Evolutionary conservation across 75 land plant genomes (phyloP), one percentile per base, ranked within the genome.

Genomic region (Selaginella moellendorffii): DNA sequence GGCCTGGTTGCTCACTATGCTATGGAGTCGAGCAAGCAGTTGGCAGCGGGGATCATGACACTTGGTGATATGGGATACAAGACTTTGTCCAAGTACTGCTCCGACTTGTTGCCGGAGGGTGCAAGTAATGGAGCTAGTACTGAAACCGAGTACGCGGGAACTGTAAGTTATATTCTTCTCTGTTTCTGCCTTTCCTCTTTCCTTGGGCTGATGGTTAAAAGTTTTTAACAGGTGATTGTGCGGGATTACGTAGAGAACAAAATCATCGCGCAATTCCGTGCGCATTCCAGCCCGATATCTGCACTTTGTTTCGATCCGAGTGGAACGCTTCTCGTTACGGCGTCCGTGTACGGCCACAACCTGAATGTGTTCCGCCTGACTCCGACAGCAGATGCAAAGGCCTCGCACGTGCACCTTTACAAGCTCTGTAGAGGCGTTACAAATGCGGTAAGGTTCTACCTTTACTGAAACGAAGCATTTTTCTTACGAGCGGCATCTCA

Each of bases 271-370:
- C 98, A 93, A 71, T 93, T 93, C 52, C 75, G 81, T 58, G 98
- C 98, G 10, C 98, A 93, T 54, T 72, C 68, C 61, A 85, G 96
- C 74, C 87, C 85, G 31, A 74, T 93, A 53, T 85, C 90, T 26
- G 96, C 87, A n/a, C 74, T 93, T 53, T 78, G 90, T 67, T 93
- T 93, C 68, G 90, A 93, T 74, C 90, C 90, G 24, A 89, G 97
- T 70, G 98, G 98, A 5, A 86, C 85, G 24, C 81, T 93, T n/a
- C 62, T 93, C 63, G 98, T 93, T 24, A 93, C 96, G 18, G 98
- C 98, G n/a, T 93, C 98, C 20, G 78, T 86, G 69, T 82, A 93
- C 64, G 98, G 98, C 9, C 90, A 87, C 69, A 93, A 80, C 66
- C 78, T 93, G 20, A 93, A 93, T 72, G 83, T 93, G n/a, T 93